A percentile compares a stretch with the other conserved stretches of the same genome.
phyloP scores from a whole-genome alignment of 805 yeast genomes.

The Limtongia smithiae region DNA sequence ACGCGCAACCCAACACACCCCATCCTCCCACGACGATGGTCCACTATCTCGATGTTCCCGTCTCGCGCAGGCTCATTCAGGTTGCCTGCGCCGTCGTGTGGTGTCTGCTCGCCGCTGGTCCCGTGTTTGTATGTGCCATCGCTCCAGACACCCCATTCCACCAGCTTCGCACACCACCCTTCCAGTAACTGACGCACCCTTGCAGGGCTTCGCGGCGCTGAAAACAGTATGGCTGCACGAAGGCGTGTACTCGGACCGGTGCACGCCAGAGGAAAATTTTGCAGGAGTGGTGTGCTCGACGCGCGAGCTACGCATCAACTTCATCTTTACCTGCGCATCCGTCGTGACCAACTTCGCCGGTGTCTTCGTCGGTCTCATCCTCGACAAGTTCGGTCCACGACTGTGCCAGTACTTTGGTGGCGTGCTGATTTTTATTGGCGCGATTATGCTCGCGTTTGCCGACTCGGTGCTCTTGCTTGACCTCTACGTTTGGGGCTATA shows the following conservation, averaged over 20 bases:
- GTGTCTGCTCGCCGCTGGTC: constrained; percentile 92
- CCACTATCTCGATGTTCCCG: constrained; percentile 26
- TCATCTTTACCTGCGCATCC: constrained; percentile 81
- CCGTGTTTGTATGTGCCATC: constrained; percentile 57
- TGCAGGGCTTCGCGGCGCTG: constrained; percentile 75
- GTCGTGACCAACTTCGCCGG: constrained; percentile 82
- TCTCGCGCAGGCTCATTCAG: constrained; percentile 45
- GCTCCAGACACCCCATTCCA: neutral
- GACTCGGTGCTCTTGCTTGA: constrained; percentile 44
- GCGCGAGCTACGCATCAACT: constrained; percentile 81
- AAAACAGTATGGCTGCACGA: constrained; percentile 77
- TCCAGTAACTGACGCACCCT: neutral
- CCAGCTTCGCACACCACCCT: neutral
- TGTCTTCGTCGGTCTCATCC: constrained; percentile 71
- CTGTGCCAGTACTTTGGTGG: constrained; percentile 75
- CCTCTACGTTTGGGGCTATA: constrained; percentile 70
- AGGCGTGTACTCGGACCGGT: constrained; percentile 66
- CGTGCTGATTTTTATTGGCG: constrained; percentile 53
- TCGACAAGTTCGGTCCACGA: constrained; percentile 79
- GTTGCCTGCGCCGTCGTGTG: constrained; percentile 71
- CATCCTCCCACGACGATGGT: constrained; percentile 14
- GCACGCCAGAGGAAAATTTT: constrained; percentile 42
- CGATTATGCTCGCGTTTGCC: constrained; percentile 47
- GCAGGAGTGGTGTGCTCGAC: constrained; percentile 48
- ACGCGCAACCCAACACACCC: neutral